These are phyloP conservation scores for Trichoderma sp. DNA, from an alignment of 2,329 filamentous ascomycete species.

Conservation along the genomic window DNA sequence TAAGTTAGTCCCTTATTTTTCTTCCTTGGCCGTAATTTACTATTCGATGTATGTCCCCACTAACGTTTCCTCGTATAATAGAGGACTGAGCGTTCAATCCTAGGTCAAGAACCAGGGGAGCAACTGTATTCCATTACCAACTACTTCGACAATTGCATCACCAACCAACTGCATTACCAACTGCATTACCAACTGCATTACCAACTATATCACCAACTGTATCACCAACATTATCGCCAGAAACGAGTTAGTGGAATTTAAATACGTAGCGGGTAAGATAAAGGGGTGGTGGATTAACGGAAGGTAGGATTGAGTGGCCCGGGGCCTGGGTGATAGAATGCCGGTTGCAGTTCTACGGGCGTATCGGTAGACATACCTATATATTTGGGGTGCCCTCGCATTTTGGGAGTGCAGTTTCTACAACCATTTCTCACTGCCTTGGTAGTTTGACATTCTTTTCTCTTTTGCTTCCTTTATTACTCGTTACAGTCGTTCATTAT, in stretches of 20 bases:
- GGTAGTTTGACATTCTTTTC: not conserved
- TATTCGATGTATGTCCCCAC: too few relatives aligned
- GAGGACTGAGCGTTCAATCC: too few relatives aligned
- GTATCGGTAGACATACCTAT: not conserved
- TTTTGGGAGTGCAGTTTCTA: not conserved
- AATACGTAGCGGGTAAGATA: not conserved
- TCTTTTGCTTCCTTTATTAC: not conserved
- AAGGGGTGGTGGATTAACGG: not conserved
- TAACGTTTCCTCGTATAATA: too few relatives aligned
- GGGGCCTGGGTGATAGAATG: too few relatives aligned
- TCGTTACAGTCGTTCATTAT: not conserved
- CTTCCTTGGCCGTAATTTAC: too few relatives aligned
- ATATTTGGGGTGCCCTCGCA: not conserved
- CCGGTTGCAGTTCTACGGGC: too few relatives aligned
- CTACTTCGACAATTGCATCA: not conserved
- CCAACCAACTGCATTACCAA: not conserved
- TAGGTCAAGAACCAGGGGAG: not conserved
- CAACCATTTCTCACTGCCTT: too few relatives aligned
- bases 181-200: too few relatives aligned
- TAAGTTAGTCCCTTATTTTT: too few relatives aligned
- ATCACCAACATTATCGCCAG: not conserved
- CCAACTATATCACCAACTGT: not conserved
- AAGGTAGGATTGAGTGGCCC: too few relatives aligned
- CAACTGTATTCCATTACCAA: too few relatives aligned
- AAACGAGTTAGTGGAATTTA: not conserved